Evolutionary conservation across 2,329 filamentous ascomycete genomes (phyloP), one percentile per base, ranked within the genome.

Genomic region (Dothideomycetes sp.): DNA sequence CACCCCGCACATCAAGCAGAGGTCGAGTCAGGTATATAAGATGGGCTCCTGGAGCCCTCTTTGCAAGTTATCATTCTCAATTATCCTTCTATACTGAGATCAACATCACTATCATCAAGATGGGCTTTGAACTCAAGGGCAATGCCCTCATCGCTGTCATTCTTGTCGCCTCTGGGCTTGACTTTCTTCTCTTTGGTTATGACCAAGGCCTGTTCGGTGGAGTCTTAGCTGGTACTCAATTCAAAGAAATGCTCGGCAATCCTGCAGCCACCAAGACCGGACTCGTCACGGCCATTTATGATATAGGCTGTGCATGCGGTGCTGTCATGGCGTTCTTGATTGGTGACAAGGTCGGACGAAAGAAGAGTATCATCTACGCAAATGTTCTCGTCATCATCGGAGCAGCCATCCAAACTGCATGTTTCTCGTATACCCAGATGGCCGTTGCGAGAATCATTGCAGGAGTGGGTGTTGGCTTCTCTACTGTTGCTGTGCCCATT

Each of bases 391-490:
- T 62, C 13, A 57, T 51, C 0, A 52, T 60, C 29, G 58, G 59
- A n/a, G 55, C 58, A 4, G 53, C 58, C 16, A 55, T 62, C 4
- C 58, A 60, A 28, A 53, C 58, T 1, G 55, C 56, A 16, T 57
- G 55, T 32, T 58, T 50, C 43, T 51, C 50, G 8, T 55, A 60
- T 5, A 47, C 56, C 4, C 56, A 55, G 18, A 58, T 62, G 53
- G 54, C 60, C 51, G 55, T 60, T 44, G 48, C 60, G 34, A 69
- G 64, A 41, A 49, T 68, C 45, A 43, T 69, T 48, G 29, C 64
- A 63, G 47, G 65, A 53, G 4, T 61, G 61, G 45, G 45, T 10
- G 44, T 41, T 15, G 45, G 32, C n/a, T 33, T 33, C n/a, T 33
- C 32, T 11, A 33, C 32, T 16, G 53, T 55, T 3, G 52, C 53